Evolutionary conservation across 1,284 basidiomycete species (phyloP).

Genomic region (Exsudoporus floridanus): DNA sequence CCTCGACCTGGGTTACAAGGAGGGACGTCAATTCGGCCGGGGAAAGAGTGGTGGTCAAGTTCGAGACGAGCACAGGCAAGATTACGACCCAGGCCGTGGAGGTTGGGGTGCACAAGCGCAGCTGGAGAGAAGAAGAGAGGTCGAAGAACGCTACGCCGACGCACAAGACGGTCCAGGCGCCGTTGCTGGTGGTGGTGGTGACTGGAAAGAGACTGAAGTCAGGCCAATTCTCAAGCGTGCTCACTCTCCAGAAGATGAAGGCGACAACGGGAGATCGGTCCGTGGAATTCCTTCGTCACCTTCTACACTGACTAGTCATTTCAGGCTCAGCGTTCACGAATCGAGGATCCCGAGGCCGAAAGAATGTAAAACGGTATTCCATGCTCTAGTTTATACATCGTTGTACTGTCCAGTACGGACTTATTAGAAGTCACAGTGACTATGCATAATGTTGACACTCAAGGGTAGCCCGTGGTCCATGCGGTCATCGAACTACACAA

Average conservation of each 20-base stretch:
- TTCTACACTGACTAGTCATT: slow-evolving; percentile 10
- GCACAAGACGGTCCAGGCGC: slow-evolving; percentile 76
- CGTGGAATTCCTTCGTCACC: slow-evolving; percentile 25
- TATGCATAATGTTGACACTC: slow-evolving; percentile 7
- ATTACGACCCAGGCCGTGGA: slow-evolving; percentile 94
- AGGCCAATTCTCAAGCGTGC: slow-evolving; percentile 56
- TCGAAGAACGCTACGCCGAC: slow-evolving; percentile 89
- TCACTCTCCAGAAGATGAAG: slow-evolving; percentile 71
- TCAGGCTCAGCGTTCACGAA: slow-evolving; percentile 52
- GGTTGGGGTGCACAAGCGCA: slow-evolving; percentile 96
- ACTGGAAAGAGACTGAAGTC: slow-evolving; percentile 69
- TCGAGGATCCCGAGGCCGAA: slow-evolving; percentile 63
- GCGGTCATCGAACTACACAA: slow-evolving; percentile 55
- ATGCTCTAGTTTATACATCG: slow-evolving; percentile 17
- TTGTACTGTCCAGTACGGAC: slow-evolving; percentile 12
- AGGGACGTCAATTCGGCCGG: slow-evolving; percentile 95
- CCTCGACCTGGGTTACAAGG: slow-evolving; percentile 96
- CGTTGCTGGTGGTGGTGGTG: slow-evolving; percentile 81
- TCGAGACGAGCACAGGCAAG: slow-evolving; percentile 94
- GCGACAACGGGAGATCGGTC: slow-evolving; percentile 55
- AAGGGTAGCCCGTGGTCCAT: not conserved
- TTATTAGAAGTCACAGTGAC: slow-evolving; percentile 7
- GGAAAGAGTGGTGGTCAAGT: slow-evolving; percentile 97
- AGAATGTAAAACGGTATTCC: slow-evolving; percentile 52
- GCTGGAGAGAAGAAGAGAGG: slow-evolving; percentile 77